Base-by-base conservation (phyloP, 495 filamentous ascomycete species). In the Lepraria neglecta region DNA sequence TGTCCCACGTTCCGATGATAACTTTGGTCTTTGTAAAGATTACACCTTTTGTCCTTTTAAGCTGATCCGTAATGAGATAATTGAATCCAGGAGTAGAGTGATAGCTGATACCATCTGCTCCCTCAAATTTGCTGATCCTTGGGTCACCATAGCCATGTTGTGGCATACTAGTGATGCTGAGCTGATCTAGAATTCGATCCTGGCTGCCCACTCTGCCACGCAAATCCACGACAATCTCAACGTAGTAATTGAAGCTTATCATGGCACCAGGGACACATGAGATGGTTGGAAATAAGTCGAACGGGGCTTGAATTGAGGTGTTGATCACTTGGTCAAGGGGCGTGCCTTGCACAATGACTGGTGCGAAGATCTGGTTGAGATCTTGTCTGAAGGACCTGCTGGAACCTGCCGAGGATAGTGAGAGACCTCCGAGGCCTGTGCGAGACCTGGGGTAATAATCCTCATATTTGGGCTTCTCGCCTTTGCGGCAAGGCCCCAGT, bases 311-410 rank as follows among this genome's bases (percentile, higher is more conserved):
- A 3, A 98, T 82, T 19, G 86, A 88, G 3, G 90, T 86, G 27
- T 84, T 91, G 53, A 97, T 80, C 55, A 84, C 83, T 0, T 89
- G 81, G 19, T 83, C 86, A 60, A 96, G 79, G n/a, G 83, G 89
- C 17, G 71, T 75, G 1, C 90, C 91, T 64, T 97, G 86, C 28
- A 97, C 82, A 50, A 95, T 87, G 31, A 98, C 75, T 5, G 95
- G 91, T 7, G 86, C 84, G 65, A 95, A 88, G 0, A 86, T 86
- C 66, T 98, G 94, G 9, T 87, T 85, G 0, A 98, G 75, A 68
- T 98, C 94, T 70, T 97, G 97, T 48, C 95, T 87, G 68, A 96
- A 97, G 27, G 91, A 79, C 68, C 92, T 91, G 69, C 82, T 91
- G 11, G 88, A 87, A 15, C 88, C 87, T 33, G 86, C 85, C 5